These are phyloP conservation scores for Colletotrichum falcatum DNA, from an alignment of 2,329 filamentous ascomycete species.

Conservation along the genomic window DNA sequence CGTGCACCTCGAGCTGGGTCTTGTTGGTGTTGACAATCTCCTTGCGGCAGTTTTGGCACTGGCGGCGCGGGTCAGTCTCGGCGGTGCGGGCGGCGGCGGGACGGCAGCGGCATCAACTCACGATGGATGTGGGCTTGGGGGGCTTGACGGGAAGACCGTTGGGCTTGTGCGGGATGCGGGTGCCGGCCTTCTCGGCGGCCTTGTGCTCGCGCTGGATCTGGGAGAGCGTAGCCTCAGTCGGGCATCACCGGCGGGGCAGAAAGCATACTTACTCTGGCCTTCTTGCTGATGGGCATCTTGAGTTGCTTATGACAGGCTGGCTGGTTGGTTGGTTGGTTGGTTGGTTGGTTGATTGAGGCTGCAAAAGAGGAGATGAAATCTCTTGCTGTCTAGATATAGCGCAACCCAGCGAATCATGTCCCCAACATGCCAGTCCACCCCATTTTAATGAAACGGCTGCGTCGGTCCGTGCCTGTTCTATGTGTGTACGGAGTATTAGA, in stretches of 20 bases:
- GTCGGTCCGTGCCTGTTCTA: neutral
- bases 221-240: neutral
- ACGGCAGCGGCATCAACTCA: neutral
- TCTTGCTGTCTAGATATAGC: neutral
- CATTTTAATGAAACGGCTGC: neutral
- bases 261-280: neutral
- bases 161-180: conserved; percentile 63
- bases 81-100: neutral
- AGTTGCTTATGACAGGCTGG: neutral
- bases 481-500: too few species aligned
- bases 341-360: neutral
- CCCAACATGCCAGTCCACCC: neutral
- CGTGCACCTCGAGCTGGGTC: conserved; percentile 65
- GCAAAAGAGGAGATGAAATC: neutral
- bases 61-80: conserved; percentile 42
- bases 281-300: conserved; percentile 3
- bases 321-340: neutral
- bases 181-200: conserved; percentile 65
- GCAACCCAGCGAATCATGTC: neutral
- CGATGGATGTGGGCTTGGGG: conserved; percentile 42
- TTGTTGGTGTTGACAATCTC: conserved; percentile 64
- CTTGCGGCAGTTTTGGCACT: conserved; percentile 65
- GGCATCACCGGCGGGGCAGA: neutral
- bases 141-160: conserved; percentile 68
- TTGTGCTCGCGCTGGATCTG: conserved; percentile 67